Evolutionary conservation across 768 basidiomycete genomes (phyloP).

Genomic region (Sistotremastrum suecicum): DNA sequence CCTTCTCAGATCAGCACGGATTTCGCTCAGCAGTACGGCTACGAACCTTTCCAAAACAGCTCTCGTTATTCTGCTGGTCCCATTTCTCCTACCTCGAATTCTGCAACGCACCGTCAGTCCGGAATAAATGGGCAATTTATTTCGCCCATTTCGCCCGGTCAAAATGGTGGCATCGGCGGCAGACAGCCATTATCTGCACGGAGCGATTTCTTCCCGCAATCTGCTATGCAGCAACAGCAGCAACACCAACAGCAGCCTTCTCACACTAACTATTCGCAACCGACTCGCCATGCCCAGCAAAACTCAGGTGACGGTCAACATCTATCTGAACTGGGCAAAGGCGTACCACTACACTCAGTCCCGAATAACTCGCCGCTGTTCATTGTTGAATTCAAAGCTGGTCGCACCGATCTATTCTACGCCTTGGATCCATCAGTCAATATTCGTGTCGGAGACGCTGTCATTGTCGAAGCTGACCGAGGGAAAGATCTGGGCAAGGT

Average conservation of each 20-base stretch:
- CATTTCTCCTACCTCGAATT: no score
- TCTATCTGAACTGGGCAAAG: constrained; percentile 63
- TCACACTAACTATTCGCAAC: constrained; percentile 19
- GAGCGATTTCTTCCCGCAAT: constrained; percentile 13
- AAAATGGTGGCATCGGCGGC: constrained; percentile 3
- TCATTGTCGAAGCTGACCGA: constrained; percentile 93
- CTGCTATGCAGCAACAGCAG: constrained; percentile 3
- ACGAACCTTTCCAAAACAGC: no score
- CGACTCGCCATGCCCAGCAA: constrained; percentile 2
- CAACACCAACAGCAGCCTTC: constrained; percentile 26
- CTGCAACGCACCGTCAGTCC: not conserved
- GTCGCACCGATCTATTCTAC: constrained; percentile 91
- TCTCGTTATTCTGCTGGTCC: no score
- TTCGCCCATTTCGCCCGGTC: not conserved
- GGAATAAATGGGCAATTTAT: not conserved
- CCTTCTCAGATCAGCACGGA: not conserved
- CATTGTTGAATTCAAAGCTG: constrained; percentile 97
- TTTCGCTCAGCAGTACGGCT: not conserved
- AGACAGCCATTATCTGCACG: constrained; percentile 19
- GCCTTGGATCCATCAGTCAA: constrained; percentile 50
- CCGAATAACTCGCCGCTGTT: constrained; percentile 79
- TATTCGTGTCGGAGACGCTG: constrained; percentile 77
- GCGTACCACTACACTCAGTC: constrained; percentile 74
- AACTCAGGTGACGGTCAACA: constrained; percentile 2
- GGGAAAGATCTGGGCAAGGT: constrained; percentile 90